These are phyloP conservation scores for Teunomyces lycoperdinae DNA, from an alignment of 805 yeast species.

Conservation along the genomic window DNA sequence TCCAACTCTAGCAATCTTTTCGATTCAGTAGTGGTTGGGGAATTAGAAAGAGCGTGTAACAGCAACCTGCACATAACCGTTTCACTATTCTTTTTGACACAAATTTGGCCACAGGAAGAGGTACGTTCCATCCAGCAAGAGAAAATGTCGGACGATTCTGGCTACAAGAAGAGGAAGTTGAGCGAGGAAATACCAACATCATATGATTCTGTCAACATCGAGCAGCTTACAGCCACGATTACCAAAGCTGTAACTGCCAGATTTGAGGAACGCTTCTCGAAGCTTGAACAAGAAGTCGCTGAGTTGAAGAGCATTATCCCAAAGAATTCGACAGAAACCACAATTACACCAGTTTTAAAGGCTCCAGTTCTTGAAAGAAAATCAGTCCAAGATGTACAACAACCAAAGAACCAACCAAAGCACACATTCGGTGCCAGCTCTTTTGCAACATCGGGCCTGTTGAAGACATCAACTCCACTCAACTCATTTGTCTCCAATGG, in stretches of 20 bases:
- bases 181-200: neutral
- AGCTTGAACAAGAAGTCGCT: constrained; percentile 20
- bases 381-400: constrained; percentile 1
- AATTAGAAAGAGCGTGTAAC: no score
- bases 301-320: constrained; percentile 8
- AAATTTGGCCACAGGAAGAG: no score
- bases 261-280: constrained; percentile 15
- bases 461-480: constrained; percentile 11
- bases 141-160: constrained; percentile 1
- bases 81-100: no score
- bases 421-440: constrained; percentile 14
- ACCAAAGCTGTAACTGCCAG: neutral
- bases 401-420: constrained; percentile 7
- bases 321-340: neutral
- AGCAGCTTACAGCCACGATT: neutral
- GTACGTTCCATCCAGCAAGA: neutral
- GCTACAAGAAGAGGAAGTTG: neutral
- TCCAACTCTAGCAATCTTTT: no score
- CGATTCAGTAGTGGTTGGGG: no score
- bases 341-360: constrained; percentile 3
- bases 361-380: constrained; percentile 1
- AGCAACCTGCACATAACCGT: no score
- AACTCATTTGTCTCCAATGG: constrained; percentile 7
- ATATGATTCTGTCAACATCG: neutral
- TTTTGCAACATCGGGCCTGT: constrained; percentile 4